A percentile compares a stretch with the other conserved stretches of the same genome.
Conservation (phyloP, 139 green algal species). For the Chlorella sp. region DNA sequence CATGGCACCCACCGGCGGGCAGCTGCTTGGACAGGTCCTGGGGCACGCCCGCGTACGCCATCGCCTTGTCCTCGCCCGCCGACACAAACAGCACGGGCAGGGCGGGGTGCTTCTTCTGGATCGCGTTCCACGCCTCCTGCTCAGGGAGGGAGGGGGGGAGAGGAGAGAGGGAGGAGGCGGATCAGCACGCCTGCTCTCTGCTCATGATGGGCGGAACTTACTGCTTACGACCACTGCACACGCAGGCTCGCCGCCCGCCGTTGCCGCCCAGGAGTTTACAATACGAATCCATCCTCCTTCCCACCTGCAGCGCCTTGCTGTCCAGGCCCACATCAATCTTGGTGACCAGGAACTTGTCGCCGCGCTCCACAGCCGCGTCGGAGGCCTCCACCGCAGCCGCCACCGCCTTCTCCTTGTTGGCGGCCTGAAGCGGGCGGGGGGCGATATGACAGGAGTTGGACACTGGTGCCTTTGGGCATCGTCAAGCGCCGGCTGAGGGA, state of each 20-base stretch:
- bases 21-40: constrained; percentile 67
- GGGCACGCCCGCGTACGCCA: constrained; percentile 82
- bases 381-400: constrained; percentile 41
- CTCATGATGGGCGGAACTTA: no score
- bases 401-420: constrained; percentile 76
- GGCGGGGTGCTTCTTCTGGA: constrained; percentile 61
- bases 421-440: constrained; percentile 34
- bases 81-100: constrained; percentile 78
- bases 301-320: constrained; percentile 52
- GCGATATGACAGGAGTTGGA: no score
- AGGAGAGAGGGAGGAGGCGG: no score
- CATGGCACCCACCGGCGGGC: constrained; percentile 62
- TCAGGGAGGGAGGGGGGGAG: neutral
- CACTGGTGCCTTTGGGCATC: no score
- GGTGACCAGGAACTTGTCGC: constrained; percentile 50
- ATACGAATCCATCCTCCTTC: no score
- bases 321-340: constrained; percentile 76
- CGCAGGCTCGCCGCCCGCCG: no score
- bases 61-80: constrained; percentile 75
- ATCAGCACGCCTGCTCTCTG: no score
- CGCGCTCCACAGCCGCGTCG: constrained; percentile 23
- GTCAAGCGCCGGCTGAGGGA: no score
- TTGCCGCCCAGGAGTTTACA: no score
- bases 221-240: no score
- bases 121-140: constrained; percentile 69